phyloP scores from a whole-genome alignment of 139 green algal genomes.

The Chlamydomonas eustigma region DNA sequence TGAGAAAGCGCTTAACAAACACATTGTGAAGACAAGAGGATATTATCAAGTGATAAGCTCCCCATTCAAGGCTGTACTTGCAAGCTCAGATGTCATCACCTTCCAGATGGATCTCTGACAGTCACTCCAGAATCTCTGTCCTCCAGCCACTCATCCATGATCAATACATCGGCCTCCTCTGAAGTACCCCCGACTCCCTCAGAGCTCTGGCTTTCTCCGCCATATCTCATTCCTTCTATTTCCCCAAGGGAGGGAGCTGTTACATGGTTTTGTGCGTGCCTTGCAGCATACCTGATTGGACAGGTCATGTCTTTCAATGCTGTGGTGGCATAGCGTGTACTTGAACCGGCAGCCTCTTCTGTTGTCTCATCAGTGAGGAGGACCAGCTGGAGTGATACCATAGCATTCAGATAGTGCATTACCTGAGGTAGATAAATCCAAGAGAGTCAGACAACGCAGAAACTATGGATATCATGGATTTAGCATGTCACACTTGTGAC shows the following conservation, averaged over 20 bases:
- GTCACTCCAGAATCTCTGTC: constrained; percentile 20
- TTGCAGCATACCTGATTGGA: background rate
- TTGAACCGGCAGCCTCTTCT: background rate
- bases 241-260: too few species aligned
- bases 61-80: too few species aligned
- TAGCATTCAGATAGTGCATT: constrained; percentile 41
- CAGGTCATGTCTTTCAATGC: background rate
- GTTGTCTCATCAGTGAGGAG: constrained; percentile 30
- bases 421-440: constrained; percentile 19
- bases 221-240: too few species aligned
- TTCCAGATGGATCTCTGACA: background rate
- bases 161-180: background rate
- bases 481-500: too few species aligned
- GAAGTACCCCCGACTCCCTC: background rate
- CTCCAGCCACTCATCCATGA: constrained; percentile 13
- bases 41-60: too few species aligned
- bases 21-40: too few species aligned
- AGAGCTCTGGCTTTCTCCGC: too few species aligned
- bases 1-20: too few species aligned
- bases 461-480: too few species aligned
- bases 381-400: constrained; percentile 21
- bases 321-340: background rate
- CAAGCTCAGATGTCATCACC: too few species aligned
- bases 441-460: too few species aligned
- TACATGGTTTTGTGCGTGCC: too few species aligned